Evolutionary conservation across 345 rosid species (phyloP), one percentile per base, ranked within the genome.

Genomic region (Balakata baccata): DNA sequence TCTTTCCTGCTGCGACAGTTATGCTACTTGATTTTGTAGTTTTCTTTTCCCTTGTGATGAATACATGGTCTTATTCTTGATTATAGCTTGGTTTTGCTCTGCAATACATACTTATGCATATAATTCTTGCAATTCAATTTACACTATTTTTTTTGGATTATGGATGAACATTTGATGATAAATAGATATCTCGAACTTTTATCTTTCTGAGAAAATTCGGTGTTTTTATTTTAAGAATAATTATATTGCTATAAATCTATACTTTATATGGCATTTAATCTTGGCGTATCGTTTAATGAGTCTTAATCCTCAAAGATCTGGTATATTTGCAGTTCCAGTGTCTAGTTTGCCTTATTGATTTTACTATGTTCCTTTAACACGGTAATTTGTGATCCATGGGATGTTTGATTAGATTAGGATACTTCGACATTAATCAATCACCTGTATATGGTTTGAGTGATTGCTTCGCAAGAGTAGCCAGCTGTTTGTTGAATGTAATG

Each of bases 391-490:
- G 72, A 56, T 70, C 22, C 37, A 75, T 23, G 72, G 45, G 51
- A 50, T 47, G 50, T 49, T 71, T 69, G 56, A 64, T 63, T 69
- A 38, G 63, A 59, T 46, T 75, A 70, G 64, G 47, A 74, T 68
- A 38, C 43, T 61, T 61, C 16, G 4, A 16, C 20, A 17, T 37
- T 59, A 75, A 59, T 68, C 61, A 62, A 60, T 56, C 51, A 1
- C 43, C 71, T 39, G 22, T 45, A 17, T 29, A 2, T 12, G 37
- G 22, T 38, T 60, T 51, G 53, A 23, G 20, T n/a, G 76, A 67
- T 70, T 77, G 70, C 73, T 70, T 68, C 20, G 39, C 65, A 68
- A 69, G 64, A 58, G 39, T 46, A 68, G 66, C 52, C 67, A 64
- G 76, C 53, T 72, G 51, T 72, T 69, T 18, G 45, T 59, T 63